phyloP scores from a whole-genome alignment of 2,329 filamentous ascomycete species.

The Sporothrix humicola region DNA sequence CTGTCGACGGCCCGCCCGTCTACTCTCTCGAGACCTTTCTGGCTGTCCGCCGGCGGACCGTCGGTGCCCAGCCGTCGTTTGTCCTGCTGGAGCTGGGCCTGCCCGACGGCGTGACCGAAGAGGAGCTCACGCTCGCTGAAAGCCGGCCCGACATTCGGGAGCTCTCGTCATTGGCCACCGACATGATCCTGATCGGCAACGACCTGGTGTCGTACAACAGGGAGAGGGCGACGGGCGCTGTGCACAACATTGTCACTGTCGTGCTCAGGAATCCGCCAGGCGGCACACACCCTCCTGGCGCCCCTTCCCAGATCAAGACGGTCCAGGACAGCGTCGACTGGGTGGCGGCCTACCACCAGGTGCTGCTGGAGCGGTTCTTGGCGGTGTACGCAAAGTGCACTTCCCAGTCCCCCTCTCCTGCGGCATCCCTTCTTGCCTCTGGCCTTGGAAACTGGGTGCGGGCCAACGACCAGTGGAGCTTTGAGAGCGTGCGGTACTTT shows the following conservation, averaged over 20 bases:
- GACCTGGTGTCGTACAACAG: slow-evolving; percentile 44
- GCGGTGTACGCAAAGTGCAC: slow-evolving; percentile 21
- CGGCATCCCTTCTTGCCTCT: slow-evolving; percentile 35
- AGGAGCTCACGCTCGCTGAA: slow-evolving; percentile 38
- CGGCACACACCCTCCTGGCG: neutral
- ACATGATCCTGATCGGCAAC: slow-evolving; percentile 43
- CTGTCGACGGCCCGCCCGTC: neutral
- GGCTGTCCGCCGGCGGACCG: slow-evolving; percentile 40
- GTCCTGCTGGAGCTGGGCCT: slow-evolving; percentile 40
- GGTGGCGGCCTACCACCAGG: slow-evolving; percentile 31
- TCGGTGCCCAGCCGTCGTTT: slow-evolving; percentile 40
- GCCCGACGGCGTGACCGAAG: slow-evolving; percentile 19
- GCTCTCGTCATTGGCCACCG: slow-evolving; percentile 38
- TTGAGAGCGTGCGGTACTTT: slow-evolving; percentile 40
- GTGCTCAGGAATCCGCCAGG: slow-evolving; percentile 37
- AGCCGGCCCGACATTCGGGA: slow-evolving; percentile 38
- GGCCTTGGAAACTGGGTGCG: slow-evolving; percentile 40
- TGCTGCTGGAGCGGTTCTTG: slow-evolving; percentile 35
- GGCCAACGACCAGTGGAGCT: slow-evolving; percentile 41
- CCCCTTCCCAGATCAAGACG: neutral
- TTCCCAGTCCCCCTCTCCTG: neutral
- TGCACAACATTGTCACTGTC: slow-evolving; percentile 44
- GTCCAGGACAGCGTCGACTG: slow-evolving; percentile 38
- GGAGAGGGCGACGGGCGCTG: slow-evolving; percentile 41
- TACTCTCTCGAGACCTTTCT: slow-evolving; percentile 40